phyloP scores from a whole-genome alignment of 352 stramenopile genomes.

The Globisporangium abappressorium region DNA sequence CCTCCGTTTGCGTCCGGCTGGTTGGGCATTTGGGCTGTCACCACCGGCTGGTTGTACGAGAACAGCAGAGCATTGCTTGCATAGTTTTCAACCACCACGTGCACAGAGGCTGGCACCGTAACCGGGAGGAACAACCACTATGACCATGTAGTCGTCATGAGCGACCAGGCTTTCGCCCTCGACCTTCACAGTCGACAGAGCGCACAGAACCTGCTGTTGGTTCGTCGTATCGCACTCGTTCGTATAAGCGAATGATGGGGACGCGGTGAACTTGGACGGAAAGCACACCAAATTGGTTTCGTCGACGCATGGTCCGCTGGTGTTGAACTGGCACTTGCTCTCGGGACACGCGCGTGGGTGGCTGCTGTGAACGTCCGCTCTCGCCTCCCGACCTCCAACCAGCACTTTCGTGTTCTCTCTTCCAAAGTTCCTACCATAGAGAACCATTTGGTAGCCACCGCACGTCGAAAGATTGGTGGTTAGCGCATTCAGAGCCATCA shows the following conservation, averaged over 20 bases:
- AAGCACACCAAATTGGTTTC: constrained; percentile 41
- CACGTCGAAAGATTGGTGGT: constrained; percentile 60
- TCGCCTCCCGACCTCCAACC: constrained; percentile 54
- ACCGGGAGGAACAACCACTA: constrained; percentile 39
- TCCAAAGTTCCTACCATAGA: constrained; percentile 70
- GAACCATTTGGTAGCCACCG: constrained; percentile 49
- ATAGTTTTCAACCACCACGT: constrained; percentile 48
- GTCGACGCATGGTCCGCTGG: constrained; percentile 54
- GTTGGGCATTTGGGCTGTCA: constrained; percentile 60
- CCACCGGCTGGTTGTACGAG: constrained; percentile 58
- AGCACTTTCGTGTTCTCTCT: constrained; percentile 32
- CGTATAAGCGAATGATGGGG: constrained; percentile 29
- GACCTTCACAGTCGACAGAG: constrained; percentile 4
- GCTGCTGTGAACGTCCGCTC: constrained; percentile 37
- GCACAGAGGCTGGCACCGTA: constrained; percentile 43
- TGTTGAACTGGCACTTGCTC: constrained; percentile 36
- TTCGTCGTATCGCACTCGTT: constrained; percentile 26
- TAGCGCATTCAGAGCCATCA: constrained; percentile 35
- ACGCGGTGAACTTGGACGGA: constrained; percentile 38
- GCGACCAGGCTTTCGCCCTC: constrained; percentile 30
- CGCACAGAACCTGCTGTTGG: constrained; percentile 32
- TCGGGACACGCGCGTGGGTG: constrained; percentile 33
- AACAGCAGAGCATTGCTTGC: constrained; percentile 48
- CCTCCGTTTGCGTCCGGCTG: constrained; percentile 60
- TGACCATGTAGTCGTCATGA: constrained; percentile 53